A percentile compares a stretch with the other conserved stretches of the same genome.
phyloP scores from a whole-genome alignment of 2,329 filamentous ascomycete species.

The Lachnellula subtilissima region DNA sequence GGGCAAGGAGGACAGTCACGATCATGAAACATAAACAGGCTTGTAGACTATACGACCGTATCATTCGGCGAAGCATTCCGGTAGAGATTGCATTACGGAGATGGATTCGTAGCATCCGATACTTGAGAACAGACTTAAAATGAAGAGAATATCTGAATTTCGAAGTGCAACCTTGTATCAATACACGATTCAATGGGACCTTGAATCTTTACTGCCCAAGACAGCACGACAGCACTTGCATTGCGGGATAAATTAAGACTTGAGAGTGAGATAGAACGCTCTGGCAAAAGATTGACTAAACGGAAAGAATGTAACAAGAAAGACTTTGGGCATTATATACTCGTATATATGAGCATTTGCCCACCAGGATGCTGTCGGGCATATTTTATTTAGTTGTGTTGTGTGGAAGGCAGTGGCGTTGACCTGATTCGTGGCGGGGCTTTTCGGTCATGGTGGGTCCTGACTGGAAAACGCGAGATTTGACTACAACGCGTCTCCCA shows the following conservation, averaged over 20 bases:
- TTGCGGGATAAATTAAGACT: background rate
- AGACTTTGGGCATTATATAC: background rate
- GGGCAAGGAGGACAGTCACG: constrained; percentile 9
- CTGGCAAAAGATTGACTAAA: background rate
- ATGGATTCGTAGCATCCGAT: constrained; percentile 2
- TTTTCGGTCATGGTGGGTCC: background rate
- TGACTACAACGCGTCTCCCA: background rate
- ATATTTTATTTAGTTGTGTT: background rate
- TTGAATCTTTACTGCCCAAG: background rate
- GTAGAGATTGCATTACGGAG: constrained; percentile 13
- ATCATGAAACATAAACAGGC: constrained; percentile 15
- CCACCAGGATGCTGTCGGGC: background rate
- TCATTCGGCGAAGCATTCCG: constrained; percentile 3
- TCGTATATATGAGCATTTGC: background rate
- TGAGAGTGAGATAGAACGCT: background rate
- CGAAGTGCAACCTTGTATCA: no score
- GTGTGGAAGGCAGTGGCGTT: background rate
- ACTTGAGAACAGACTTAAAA: constrained; percentile 14
- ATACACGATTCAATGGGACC: background rate
- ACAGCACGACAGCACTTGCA: background rate
- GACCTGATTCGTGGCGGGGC: background rate
- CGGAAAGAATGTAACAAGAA: background rate
- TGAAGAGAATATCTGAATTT: background rate
- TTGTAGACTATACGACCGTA: constrained; percentile 4
- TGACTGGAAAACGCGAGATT: background rate